Evolutionary conservation across 1,139 yeast genomes (phyloP), one percentile per base, ranked within the genome.

Genomic region (Blastobotrys persicus): DNA sequence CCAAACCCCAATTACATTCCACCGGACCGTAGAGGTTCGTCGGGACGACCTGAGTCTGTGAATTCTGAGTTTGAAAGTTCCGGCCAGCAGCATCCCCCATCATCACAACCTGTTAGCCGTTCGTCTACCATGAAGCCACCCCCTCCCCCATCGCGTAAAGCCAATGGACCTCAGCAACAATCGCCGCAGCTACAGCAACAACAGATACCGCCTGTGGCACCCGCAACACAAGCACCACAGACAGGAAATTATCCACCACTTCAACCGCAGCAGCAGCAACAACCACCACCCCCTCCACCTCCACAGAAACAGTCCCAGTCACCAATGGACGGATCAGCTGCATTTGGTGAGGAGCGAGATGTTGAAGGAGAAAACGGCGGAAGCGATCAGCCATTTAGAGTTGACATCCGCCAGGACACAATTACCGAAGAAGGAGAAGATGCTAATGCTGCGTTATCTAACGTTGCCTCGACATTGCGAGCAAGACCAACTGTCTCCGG

Each of bases 81-180:
- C 28, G 39, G 39, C 16, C 39, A 13, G 11, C 39, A 34, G 20
- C 39, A 13, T 4, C 16, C 17, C 20, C 34, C 13, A 20, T 6
- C 39, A 14, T 34, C 39, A 4, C 39, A 34, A 17, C 11, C 20
- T 12, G 11, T n/a, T 20, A 34, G 34, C n/a, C 6, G 14, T 7
- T 9, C 31, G 4, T 18, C 31, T 3, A 16, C 31, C 5, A 42
- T 32, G 44, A 31, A 54, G 43, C 85, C 85, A 1, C 79, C 82
- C 7, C 87, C 87, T n/a, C 91, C 91, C 16, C 83, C 85, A n/a
- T 74, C 89, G 0, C 78, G 89, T 69, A 83, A 81, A 63, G 55
- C 65, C 13, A 59, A 56, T 42, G 63, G 59, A 1, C 34, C 34
- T 12, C 34, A 31, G n/a, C 34, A 31, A 13, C 35, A 6, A 17